Percentiles rank a stretch among this genome's conserved stretches.
Evolutionary conservation across 257 asterid genomes (phyloP).

Genomic region (Lantana camara): DNA sequence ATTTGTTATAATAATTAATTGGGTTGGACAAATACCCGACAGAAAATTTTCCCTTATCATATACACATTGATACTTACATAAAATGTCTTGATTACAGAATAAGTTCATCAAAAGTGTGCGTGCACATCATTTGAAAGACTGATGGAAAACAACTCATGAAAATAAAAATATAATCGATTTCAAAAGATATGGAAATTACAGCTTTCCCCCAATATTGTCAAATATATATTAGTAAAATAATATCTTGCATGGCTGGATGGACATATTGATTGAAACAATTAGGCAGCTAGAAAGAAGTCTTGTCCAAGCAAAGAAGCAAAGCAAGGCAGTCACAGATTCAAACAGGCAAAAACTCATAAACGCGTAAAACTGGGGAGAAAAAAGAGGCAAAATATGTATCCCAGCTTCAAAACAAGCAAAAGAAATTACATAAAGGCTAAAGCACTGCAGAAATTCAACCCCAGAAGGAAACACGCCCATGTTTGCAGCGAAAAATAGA

Average conservation of each 20-base stretch:
- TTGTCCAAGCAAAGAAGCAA: constrained; percentile 37
- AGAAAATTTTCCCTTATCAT: too few species aligned
- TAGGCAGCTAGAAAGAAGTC: constrained; percentile 24
- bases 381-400: constrained; percentile 16
- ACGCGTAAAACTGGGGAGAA: constrained; percentile 26
- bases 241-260: constrained; percentile 34
- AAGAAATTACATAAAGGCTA: too few species aligned
- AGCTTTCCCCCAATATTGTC: background rate
- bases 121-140: constrained; percentile 25
- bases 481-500: constrained; percentile 24
- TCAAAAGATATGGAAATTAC: constrained; percentile 1
- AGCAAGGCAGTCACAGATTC: constrained; percentile 4
- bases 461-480: constrained; percentile 11
- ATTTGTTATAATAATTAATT: too few species aligned
- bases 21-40: too few species aligned
- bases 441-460: background rate
- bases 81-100: constrained; percentile 29
- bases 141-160: constrained; percentile 20
- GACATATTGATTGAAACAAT: constrained; percentile 3
- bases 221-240: constrained; percentile 13
- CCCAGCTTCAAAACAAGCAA: too few species aligned
- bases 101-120: constrained; percentile 29
- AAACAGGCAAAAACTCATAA: constrained; percentile 13
- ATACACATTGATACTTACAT: constrained; percentile 14
- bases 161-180: background rate